These are phyloP conservation scores for Malus asiatica DNA, from an alignment of 306 rosid genomes.

Conservation along the genomic window DNA sequence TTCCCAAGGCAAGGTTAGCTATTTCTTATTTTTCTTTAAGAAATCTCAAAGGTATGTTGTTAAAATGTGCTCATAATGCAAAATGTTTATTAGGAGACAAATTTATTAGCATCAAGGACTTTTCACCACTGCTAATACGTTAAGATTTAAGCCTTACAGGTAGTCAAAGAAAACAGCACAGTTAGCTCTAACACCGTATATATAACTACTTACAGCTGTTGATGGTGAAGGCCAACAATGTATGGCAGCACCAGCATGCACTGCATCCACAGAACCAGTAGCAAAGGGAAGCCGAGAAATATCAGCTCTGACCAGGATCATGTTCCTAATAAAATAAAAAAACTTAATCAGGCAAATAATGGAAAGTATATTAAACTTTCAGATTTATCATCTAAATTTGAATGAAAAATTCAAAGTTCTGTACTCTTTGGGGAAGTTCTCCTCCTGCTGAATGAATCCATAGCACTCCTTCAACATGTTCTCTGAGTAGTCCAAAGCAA, in stretches of 20 bases:
- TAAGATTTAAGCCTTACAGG: neutral
- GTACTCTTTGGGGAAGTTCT: conserved; percentile 74
- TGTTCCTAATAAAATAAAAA: conserved; percentile 34
- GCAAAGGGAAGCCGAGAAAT: conserved; percentile 86
- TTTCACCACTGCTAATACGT: neutral
- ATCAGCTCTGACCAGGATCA: conserved; percentile 80
- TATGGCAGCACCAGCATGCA: conserved; percentile 94
- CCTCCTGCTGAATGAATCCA: conserved; percentile 74
- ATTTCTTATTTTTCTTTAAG: no score
- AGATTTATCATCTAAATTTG: conserved; percentile 2
- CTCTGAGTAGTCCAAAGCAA: conserved; percentile 91
- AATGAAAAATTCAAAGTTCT: conserved; percentile 11
- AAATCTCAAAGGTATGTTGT: no score
- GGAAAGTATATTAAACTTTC: neutral
- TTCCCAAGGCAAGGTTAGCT: no score
- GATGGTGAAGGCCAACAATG: conserved; percentile 98
- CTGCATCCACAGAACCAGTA: conserved; percentile 79
- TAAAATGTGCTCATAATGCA: no score
- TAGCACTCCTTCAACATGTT: conserved; percentile 82
- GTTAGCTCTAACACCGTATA: conserved; percentile 6
- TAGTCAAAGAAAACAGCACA: conserved; percentile 13
- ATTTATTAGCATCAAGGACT: neutral
- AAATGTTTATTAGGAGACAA: neutral
- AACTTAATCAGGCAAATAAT: conserved; percentile 9
- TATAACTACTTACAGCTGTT: conserved; percentile 56